These are phyloP conservation scores for Adenanthera pavonina DNA, from an alignment of 306 rosid genomes.

Conservation along the genomic window DNA sequence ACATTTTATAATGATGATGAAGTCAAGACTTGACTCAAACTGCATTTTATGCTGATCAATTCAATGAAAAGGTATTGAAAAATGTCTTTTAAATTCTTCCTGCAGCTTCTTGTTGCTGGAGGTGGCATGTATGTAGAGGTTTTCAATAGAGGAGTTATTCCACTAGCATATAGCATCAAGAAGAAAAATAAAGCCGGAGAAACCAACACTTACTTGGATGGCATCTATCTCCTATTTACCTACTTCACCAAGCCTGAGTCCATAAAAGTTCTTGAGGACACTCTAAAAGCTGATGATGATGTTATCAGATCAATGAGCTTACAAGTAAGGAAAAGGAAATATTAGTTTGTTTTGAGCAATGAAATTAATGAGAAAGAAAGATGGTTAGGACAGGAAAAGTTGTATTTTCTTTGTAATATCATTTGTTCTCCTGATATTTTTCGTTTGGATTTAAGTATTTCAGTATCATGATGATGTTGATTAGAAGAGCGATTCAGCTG, in stretches of 20 bases:
- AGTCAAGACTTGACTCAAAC: slow-evolving; percentile 13
- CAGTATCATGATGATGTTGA: slow-evolving; percentile 42
- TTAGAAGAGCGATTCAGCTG: neutral
- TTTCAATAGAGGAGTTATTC: slow-evolving; percentile 94
- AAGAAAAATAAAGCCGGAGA: slow-evolving; percentile 97
- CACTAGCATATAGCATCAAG: slow-evolving; percentile 66
- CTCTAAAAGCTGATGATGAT: slow-evolving; percentile 68
- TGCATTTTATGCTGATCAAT: slow-evolving; percentile 27
- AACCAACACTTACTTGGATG: slow-evolving; percentile 88
- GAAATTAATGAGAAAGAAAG: slow-evolving; percentile 33
- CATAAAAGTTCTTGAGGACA: slow-evolving; percentile 57
- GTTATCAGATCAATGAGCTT: slow-evolving; percentile 74
- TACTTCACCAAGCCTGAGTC: slow-evolving; percentile 88
- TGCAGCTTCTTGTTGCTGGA: slow-evolving; percentile 95
- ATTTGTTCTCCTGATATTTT: slow-evolving; percentile 29
- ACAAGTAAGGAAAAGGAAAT: slow-evolving; percentile 78
- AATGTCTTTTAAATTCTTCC: neutral
- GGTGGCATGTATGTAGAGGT: slow-evolving; percentile 99
- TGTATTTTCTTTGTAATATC: slow-evolving; percentile 44
- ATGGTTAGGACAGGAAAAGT: slow-evolving; percentile 31
- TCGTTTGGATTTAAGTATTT: slow-evolving; percentile 40
- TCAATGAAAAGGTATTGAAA: neutral
- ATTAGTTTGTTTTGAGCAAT: slow-evolving; percentile 44
- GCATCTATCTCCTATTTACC: slow-evolving; percentile 91
- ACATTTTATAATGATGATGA: neutral